These are phyloP conservation scores for Cyclotella kingstonii DNA, from an alignment of 108 stramenopile species.

Conservation along the genomic window DNA sequence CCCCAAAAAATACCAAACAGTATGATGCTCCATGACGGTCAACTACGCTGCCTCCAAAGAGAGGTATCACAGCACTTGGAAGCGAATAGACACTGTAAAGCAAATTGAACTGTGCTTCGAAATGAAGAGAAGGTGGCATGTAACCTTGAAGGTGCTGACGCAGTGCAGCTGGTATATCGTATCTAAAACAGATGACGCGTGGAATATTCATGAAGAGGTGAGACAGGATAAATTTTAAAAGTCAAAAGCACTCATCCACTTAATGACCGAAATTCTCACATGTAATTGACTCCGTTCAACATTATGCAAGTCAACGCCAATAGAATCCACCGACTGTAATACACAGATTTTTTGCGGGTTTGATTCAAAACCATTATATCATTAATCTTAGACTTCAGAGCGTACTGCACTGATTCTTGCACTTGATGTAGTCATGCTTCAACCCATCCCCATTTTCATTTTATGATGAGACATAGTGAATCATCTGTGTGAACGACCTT, in stretches of 20 bases:
- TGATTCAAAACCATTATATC: neutral
- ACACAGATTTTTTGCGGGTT: slow-evolving; percentile 3
- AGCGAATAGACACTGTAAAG: slow-evolving; percentile 67
- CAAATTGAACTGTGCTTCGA: slow-evolving; percentile 48
- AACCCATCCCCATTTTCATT: too few relatives aligned
- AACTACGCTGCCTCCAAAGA: slow-evolving; percentile 61
- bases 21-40: slow-evolving; percentile 38
- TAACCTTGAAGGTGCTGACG: slow-evolving; percentile 42
- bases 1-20: slow-evolving; percentile 37
- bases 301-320: slow-evolving; percentile 21
- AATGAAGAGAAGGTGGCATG: slow-evolving; percentile 31
- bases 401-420: too few relatives aligned
- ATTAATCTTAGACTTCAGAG: too few relatives aligned
- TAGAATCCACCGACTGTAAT: slow-evolving; percentile 22
- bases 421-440: neutral
- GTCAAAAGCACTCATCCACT: neutral
- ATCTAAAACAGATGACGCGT: neutral
- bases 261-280: slow-evolving; percentile 3
- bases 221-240: neutral
- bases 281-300: slow-evolving; percentile 29
- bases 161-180: slow-evolving; percentile 40
- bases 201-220: neutral
- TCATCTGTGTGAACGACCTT: too few relatives aligned
- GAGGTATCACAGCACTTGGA: slow-evolving; percentile 60
- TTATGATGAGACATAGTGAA: too few relatives aligned